phyloP scores from a whole-genome alignment of 805 yeast genomes.

The Myxozyma neotropica region DNA sequence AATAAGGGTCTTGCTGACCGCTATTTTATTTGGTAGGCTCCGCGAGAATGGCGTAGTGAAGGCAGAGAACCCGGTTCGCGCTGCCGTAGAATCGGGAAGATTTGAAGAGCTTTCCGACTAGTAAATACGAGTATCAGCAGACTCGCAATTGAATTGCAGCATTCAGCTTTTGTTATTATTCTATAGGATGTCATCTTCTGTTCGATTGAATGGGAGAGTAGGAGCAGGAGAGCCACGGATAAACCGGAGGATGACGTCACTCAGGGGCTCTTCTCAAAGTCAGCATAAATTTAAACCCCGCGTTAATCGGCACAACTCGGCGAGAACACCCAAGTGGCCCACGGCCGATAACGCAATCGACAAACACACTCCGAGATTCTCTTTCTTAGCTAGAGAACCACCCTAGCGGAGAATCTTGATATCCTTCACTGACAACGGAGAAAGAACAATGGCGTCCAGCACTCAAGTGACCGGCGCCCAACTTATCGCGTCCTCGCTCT shows the following conservation, averaged over 20 bases:
- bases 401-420: no score
- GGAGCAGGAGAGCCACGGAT: no score
- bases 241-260: not conserved
- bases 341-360: not conserved
- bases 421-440: no score
- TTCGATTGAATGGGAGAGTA: not conserved
- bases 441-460: slow-evolving; percentile 10
- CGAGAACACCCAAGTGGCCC: not conserved
- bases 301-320: not conserved
- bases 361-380: no score
- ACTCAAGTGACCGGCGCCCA: slow-evolving; percentile 38
- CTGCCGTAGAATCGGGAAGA: slow-evolving; percentile 38
- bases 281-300: slow-evolving; percentile 3
- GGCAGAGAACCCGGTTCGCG: slow-evolving; percentile 47
- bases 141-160: no score
- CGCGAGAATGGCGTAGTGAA: slow-evolving; percentile 44
- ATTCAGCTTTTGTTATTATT: no score
- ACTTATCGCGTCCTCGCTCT: slow-evolving; percentile 53
- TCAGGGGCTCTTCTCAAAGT: slow-evolving; percentile 1
- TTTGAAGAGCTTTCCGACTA: slow-evolving; percentile 11
- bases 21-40: slow-evolving; percentile 12
- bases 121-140: not conserved
- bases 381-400: no score
- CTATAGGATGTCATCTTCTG: no score
- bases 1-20: not conserved